phyloP scores from a whole-genome alignment of 441 rosid species.

The Eugenia klotzschiana region DNA sequence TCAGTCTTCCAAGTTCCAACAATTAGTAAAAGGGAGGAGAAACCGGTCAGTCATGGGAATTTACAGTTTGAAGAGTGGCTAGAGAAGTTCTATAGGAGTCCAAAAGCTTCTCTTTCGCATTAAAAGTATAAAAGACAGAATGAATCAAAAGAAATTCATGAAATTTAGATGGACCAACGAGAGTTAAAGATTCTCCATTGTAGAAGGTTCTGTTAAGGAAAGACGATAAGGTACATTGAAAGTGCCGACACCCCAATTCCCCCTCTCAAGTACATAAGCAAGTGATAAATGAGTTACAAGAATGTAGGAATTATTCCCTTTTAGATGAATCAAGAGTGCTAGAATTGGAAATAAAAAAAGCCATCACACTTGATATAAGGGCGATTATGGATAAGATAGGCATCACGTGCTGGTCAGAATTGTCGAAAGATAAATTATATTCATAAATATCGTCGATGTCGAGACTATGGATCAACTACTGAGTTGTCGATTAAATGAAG shows the following conservation, averaged over 20 bases:
- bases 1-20: not conserved
- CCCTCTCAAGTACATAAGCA: not conserved
- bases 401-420: not conserved
- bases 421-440: too few relatives aligned
- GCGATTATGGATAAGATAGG: not conserved
- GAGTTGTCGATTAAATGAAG: too few relatives aligned
- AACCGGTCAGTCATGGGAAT: not conserved
- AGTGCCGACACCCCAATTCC: not conserved
- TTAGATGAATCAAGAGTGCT: not conserved
- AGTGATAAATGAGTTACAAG: not conserved
- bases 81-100: not conserved
- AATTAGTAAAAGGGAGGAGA: not conserved
- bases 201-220: not conserved
- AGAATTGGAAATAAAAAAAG: not conserved
- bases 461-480: too few relatives aligned
- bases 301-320: not conserved
- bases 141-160: not conserved
- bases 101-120: not conserved
- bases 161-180: not conserved
- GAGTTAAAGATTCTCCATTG: not conserved
- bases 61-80: not conserved
- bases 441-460: too few relatives aligned
- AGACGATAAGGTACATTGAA: not conserved
- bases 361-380: not conserved
- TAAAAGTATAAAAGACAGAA: not conserved